phyloP scores from a whole-genome alignment of 331 rosid species.

The Cydonia oblonga region DNA sequence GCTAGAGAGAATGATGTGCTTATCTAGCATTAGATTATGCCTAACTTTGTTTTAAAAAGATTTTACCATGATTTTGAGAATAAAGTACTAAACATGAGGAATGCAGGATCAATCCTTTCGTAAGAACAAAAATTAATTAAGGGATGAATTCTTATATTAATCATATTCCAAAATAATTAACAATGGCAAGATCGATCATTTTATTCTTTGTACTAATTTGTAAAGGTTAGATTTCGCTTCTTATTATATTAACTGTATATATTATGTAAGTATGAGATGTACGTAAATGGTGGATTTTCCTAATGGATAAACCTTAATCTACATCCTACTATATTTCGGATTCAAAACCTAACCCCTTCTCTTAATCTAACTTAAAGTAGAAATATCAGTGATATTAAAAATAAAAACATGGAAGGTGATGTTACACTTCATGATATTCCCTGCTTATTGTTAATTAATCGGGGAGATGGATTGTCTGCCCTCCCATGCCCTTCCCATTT shows the following conservation, averaged over 20 bases:
- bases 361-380: neutral
- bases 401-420: too few relatives aligned
- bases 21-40: conserved; percentile 33
- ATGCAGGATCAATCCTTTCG: conserved; percentile 47
- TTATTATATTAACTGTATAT: neutral
- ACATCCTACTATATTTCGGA: neutral
- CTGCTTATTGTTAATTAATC: too few relatives aligned
- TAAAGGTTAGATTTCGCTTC: neutral
- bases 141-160: neutral
- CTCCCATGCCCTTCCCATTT: too few relatives aligned
- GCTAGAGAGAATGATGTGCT: conserved; percentile 18
- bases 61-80: conserved; percentile 28
- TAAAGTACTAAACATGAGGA: conserved; percentile 46
- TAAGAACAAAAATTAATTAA: conserved; percentile 1
- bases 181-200: conserved; percentile 6
- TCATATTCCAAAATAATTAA: conserved; percentile 14
- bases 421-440: too few relatives aligned
- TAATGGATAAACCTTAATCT: neutral
- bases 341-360: neutral
- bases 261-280: neutral
- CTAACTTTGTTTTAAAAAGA: conserved; percentile 29
- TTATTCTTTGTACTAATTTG: neutral
- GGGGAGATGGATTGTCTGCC: too few relatives aligned
- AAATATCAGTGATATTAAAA: neutral
- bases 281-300: neutral